Percentiles rank a stretch among this genome's conserved stretches.
Conservation (phyloP, 148 eudicot genomes). For the Gaultheria prostrata region DNA sequence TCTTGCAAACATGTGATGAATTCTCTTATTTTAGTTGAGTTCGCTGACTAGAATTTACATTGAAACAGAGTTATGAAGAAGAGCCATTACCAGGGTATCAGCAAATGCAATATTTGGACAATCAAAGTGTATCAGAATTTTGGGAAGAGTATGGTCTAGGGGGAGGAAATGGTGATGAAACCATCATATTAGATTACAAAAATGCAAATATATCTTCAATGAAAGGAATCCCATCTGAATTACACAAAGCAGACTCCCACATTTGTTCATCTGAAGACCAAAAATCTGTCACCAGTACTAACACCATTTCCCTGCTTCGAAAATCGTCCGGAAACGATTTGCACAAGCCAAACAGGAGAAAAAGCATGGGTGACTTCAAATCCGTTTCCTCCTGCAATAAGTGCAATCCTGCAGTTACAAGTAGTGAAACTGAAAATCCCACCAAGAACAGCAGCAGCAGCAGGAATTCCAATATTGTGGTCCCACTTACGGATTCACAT, state of each 20-base stretch:
- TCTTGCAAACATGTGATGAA: neutral
- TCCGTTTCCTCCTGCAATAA: constrained; percentile 68
- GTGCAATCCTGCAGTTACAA: constrained; percentile 56
- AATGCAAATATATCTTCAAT: constrained; percentile 41
- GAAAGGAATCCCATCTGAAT: constrained; percentile 39
- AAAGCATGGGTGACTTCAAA: constrained; percentile 61
- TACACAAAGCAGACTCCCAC: constrained; percentile 24
- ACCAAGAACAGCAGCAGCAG: constrained; percentile 23
- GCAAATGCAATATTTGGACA: constrained; percentile 39
- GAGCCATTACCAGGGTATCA: constrained; percentile 66
- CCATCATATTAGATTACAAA: constrained; percentile 32
- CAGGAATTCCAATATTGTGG: constrained; percentile 47
- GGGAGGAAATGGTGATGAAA: constrained; percentile 26
- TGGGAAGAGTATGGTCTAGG: constrained; percentile 55
- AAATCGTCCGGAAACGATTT: constrained; percentile 46
- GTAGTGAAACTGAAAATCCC: constrained; percentile 25
- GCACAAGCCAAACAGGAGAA: constrained; percentile 56
- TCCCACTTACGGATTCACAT: constrained; percentile 71
- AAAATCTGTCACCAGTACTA: constrained; percentile 50
- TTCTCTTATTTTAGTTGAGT: neutral
- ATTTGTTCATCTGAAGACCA: constrained; percentile 40
- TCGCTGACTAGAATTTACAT: constrained; percentile 1
- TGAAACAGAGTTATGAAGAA: constrained; percentile 75
- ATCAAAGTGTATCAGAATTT: constrained; percentile 45
- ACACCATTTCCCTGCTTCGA: constrained; percentile 29